Evolutionary conservation across 805 yeast genomes (phyloP), one percentile per base, ranked within the genome.

Genomic region (Pichia pseudocactophila): DNA sequence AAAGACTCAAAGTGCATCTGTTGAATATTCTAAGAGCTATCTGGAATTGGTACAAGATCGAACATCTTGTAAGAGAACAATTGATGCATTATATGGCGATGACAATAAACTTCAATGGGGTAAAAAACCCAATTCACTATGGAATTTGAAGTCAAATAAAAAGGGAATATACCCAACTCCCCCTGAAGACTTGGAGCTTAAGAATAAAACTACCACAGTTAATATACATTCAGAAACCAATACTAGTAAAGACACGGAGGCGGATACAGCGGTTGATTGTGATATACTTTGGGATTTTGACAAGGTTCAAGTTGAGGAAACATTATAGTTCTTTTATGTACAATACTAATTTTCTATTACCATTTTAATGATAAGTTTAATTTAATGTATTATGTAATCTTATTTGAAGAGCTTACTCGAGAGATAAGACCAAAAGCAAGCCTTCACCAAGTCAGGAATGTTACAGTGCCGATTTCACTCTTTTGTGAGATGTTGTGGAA

Each of bases 151-250:
- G 34, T 22, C 18, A 7, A 11, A 4, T 20, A 22, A 17, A 3
- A 13, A 27, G 30, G 34, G 18, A 35, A 18, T 39, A n/a, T 59
- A 59, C 33, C 66, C 65, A 28, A 62, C 69, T 2, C 68, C 69
- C 4, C 69, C 68, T 5, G 65, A 61, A 37, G 67, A 63, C 3
- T 10, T n/a, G 6, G 38, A 40, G 8, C 45, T 35, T 30, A 26
- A 25, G 19, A 31, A 38, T 36, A 43, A 52, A 28, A 44, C 41
- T 19, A 19, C 19, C 25, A 41, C 40, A 13, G 31, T 13, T 7
- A 7, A 12, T 28, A 28, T 10, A 28, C 6, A 22, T 8, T 22
- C 25, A 22, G 8, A 22, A 6, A 22, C 5, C 25, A 8, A 22
- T 22, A 22, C 25, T 22, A 22, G 25, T 22, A 22, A 22, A 22